Evolutionary conservation across 805 yeast genomes (phyloP).

Genomic region (Dipodascus albidus): DNA sequence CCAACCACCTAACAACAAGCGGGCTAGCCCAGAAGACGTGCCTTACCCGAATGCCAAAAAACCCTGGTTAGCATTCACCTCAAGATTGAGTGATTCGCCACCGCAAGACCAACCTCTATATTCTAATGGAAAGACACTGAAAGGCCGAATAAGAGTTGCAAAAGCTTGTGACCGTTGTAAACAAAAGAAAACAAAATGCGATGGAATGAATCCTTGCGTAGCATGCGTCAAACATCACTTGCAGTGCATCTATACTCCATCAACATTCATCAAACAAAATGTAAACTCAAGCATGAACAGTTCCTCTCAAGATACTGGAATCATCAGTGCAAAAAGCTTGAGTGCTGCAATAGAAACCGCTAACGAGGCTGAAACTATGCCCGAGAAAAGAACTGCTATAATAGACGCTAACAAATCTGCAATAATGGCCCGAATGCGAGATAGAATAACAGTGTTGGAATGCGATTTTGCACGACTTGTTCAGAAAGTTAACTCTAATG

Average conservation of each 20-base stretch:
- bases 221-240: slow-evolving; percentile 31
- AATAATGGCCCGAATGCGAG: background rate
- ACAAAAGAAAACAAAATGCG: slow-evolving; percentile 44
- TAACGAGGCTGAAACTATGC: slow-evolving; percentile 1
- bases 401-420: background rate
- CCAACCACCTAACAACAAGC: background rate
- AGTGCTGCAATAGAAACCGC: background rate
- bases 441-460: background rate
- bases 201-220: slow-evolving; percentile 40
- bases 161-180: slow-evolving; percentile 49
- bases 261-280: background rate
- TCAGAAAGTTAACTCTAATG: background rate
- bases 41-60: background rate
- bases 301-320: background rate
- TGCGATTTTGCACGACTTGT: background rate
- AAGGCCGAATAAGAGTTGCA: slow-evolving; percentile 30
- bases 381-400: background rate
- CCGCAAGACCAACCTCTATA: background rate
- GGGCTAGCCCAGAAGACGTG: background rate
- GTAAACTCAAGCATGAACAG: background rate
- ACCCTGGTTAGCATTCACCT: background rate
- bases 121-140: background rate
- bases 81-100: background rate
- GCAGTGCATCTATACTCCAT: slow-evolving; percentile 13
- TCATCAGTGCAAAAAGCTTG: background rate